phyloP scores from a whole-genome alignment of 305 asterid species.

The Plantago rigida region DNA sequence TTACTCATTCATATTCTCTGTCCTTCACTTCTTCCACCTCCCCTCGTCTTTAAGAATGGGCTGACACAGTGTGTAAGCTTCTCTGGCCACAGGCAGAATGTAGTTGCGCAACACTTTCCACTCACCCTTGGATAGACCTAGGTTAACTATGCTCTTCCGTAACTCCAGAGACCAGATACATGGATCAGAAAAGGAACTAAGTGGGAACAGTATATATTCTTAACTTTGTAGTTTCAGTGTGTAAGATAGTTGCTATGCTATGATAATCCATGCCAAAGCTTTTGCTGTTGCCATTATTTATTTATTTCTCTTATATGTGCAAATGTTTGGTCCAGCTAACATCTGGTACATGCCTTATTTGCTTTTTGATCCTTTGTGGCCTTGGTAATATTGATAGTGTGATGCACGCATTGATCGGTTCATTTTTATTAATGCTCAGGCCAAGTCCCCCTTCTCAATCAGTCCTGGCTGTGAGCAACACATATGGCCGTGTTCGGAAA shows the following conservation, averaged over 20 bases:
- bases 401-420: conserved; percentile 21
- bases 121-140: too few species aligned
- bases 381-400: conserved; percentile 18
- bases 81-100: too few species aligned
- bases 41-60: too few species aligned
- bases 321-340: background rate
- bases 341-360: background rate
- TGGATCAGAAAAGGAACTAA: background rate
- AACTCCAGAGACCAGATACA: too few species aligned
- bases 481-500: conserved; percentile 88
- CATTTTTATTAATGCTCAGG: conserved; percentile 39
- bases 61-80: too few species aligned
- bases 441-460: conserved; percentile 98
- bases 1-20: too few species aligned
- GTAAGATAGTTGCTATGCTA: background rate
- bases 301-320: background rate
- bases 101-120: too few species aligned
- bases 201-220: background rate
- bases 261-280: background rate
- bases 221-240: background rate
- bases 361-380: background rate
- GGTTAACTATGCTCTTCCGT: too few species aligned
- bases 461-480: conserved; percentile 75
- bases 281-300: background rate
- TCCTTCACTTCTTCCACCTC: too few species aligned